Evolutionary conservation across 2,329 filamentous ascomycete genomes (phyloP).

Genomic region (Sporothrix phasma): DNA sequence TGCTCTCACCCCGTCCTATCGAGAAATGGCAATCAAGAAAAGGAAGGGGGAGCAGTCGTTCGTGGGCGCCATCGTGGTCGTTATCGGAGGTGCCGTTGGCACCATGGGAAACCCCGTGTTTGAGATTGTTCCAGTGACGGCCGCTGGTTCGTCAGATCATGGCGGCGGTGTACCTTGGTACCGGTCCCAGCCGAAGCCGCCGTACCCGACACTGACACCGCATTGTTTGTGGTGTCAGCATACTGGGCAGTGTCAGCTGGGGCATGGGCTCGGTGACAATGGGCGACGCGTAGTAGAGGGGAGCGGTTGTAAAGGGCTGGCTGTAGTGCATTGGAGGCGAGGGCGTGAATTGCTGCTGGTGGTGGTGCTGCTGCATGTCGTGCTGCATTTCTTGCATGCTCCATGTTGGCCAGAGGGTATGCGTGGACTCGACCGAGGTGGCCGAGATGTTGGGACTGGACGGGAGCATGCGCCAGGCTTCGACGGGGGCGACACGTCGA

Average conservation of each 20-base stretch:
- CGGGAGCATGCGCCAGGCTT: constrained; percentile 83
- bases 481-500: constrained; percentile 55
- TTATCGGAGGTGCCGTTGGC: constrained; percentile 22
- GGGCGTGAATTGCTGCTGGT: constrained; percentile 49
- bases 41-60: constrained; percentile 15
- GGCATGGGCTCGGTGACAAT: constrained; percentile 65
- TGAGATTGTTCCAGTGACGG: constrained; percentile 33
- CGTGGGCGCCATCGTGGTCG: constrained; percentile 9
- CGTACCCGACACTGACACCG: constrained; percentile 66
- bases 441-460: constrained; percentile 69
- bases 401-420: constrained; percentile 71
- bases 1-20: background rate
- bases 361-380: constrained; percentile 44
- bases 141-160: constrained; percentile 70
- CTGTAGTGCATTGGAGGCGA: constrained; percentile 70
- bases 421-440: constrained; percentile 53
- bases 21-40: constrained; percentile 6
- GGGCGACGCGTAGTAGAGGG: constrained; percentile 68
- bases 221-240: constrained; percentile 70
- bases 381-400: constrained; percentile 40
- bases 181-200: constrained; percentile 75
- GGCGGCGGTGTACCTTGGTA: constrained; percentile 65
- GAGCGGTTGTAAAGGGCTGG: constrained; percentile 63
- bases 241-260: constrained; percentile 72
- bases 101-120: constrained; percentile 32